Base-by-base conservation (phyloP, 495 filamentous ascomycete genomes). In the Penicillium steckii region DNA sequence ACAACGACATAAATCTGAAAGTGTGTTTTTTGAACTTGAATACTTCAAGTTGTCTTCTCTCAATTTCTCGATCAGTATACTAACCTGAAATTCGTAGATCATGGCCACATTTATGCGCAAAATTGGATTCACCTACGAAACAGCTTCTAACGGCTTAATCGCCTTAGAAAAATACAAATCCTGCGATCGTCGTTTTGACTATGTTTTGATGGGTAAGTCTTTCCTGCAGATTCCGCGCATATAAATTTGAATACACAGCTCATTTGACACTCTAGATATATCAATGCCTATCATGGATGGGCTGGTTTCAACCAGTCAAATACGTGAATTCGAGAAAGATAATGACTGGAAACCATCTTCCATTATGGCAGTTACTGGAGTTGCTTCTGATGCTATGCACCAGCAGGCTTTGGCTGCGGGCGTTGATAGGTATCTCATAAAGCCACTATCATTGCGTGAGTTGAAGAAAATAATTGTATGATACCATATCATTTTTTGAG, bases 271-370 rank as follows among this genome's bases (percentile, higher is more conserved):
- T 26, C 1, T 21, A 77, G 76, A 86, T 55, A 80, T 87, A 6
- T 80, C 77, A 40, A 88, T 88, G 85, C 84, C 84, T 0, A 66
- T 84, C 10, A 86, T 85, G 82, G 75, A 84, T 51, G 82, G 82
- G 0, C 77, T 84, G 13, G 78, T 80, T 24, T 77, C 80, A 13
- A 82, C 80, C 0, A 62, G 76, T 19, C 74, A 77, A 46, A 85
- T 85, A 27, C 71, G 83, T 6, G 68, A 71, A 37, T 72, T 77
- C 26, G 82, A 85, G 52, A 57, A 69, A 24, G 55, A 67, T 26
- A 46, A 55, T 4, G 43, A 45, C 0, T 30, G 63, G 2, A 24
- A 32, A 13, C 61, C 64, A 3, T 49, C 65, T 4, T 63, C 69
- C 35, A 76, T 80, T 51, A 75, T 79, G 64, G 76, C 75, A 17